Evolutionary conservation across 495 filamentous ascomycete genomes (phyloP).

Genomic region (Penicillium ochrochloron): DNA sequence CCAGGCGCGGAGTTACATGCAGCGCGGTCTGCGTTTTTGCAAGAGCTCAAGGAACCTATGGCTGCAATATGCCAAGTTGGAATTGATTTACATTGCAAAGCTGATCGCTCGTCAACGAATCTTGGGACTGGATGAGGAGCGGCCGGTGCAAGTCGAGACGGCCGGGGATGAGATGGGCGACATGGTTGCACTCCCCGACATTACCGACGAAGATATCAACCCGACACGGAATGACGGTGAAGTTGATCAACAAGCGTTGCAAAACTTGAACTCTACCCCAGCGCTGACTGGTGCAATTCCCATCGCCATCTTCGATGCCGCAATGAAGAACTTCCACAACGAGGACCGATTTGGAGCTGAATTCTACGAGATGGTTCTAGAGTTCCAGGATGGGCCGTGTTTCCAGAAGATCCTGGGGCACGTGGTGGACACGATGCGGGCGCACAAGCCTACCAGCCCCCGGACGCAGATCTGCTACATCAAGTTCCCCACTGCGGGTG

Average conservation of each 20-base stretch:
- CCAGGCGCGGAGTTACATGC: constrained; percentile 83
- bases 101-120: constrained; percentile 72
- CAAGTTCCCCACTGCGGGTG: constrained; percentile 68
- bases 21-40: constrained; percentile 86
- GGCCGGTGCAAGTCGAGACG: constrained; percentile 47
- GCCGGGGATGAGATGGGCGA: constrained; percentile 49
- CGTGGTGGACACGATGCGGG: constrained; percentile 66
- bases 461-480: constrained; percentile 70
- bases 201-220: constrained; percentile 70
- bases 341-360: constrained; percentile 65
- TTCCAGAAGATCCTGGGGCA: constrained; percentile 73
- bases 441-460: constrained; percentile 60
- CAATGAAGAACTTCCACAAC: constrained; percentile 73
- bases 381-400: constrained; percentile 67
- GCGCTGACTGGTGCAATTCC: constrained; percentile 89
- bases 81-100: constrained; percentile 88
- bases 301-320: constrained; percentile 86
- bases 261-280: constrained; percentile 74
- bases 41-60: constrained; percentile 71
- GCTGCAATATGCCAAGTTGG: constrained; percentile 88
- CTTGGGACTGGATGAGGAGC: constrained; percentile 65
- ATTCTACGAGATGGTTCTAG: constrained; percentile 80
- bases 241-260: constrained; percentile 54
- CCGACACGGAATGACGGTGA: constrained; percentile 56
- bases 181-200: constrained; percentile 63